A percentile compares a stretch with the other conserved stretches of the same genome.
phyloP scores from a whole-genome alignment of 1,139 yeast species.

The Suhomyces maxii region DNA sequence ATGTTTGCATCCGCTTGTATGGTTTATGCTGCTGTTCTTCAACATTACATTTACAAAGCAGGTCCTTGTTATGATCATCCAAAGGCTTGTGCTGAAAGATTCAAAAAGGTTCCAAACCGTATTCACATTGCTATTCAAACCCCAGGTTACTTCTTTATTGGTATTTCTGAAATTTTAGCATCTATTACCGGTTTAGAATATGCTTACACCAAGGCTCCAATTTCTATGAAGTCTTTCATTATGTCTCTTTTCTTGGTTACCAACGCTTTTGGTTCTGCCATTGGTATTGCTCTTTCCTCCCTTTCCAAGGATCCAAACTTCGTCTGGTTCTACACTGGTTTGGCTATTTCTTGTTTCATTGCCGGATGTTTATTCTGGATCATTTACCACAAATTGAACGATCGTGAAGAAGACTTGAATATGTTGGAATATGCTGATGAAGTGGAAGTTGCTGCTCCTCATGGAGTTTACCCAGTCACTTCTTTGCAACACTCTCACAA shows the following conservation, averaged over 20 bases:
- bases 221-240: conserved; percentile 63
- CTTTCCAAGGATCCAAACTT: conserved; percentile 67
- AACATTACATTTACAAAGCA: conserved; percentile 66
- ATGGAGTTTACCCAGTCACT: conserved; percentile 14
- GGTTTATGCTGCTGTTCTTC: conserved; percentile 81
- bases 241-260: conserved; percentile 63
- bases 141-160: conserved; percentile 64
- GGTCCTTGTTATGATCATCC: conserved; percentile 80
- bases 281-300: conserved; percentile 71
- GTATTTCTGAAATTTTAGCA: conserved; percentile 63
- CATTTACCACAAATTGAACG: conserved; percentile 56
- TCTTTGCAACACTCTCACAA: conserved; percentile 16
- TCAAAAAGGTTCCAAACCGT: conserved; percentile 42
- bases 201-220: conserved; percentile 71
- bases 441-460: conserved; percentile 16
- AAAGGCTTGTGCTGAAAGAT: conserved; percentile 31
- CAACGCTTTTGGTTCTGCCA: conserved; percentile 66
- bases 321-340: conserved; percentile 65
- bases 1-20: conserved; percentile 67
- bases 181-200: conserved; percentile 68
- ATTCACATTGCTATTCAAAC: conserved; percentile 64
- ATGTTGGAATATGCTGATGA: conserved; percentile 42
- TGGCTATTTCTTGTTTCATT: conserved; percentile 57
- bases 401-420: conserved; percentile 61
- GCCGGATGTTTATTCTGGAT: conserved; percentile 67